phyloP scores from a whole-genome alignment of 2,329 filamentous ascomycete species.

The Trichophyton rubrum region DNA sequence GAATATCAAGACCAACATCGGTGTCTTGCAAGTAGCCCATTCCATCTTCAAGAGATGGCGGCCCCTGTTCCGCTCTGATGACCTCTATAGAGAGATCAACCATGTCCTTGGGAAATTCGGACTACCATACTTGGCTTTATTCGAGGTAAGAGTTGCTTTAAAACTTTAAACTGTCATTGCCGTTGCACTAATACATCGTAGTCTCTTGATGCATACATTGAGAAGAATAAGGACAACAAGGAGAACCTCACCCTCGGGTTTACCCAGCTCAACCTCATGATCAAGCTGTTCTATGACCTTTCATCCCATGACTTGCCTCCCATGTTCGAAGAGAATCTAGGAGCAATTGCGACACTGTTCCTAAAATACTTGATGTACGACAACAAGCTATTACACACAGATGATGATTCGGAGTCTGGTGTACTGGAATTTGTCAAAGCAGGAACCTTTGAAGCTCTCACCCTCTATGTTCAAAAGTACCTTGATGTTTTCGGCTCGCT shows the following conservation, averaged over 20 bases:
- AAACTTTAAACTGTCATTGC: neutral
- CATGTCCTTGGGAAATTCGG: conserved; percentile 84
- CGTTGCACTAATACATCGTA: conserved; percentile 16
- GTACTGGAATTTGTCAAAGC: conserved; percentile 78
- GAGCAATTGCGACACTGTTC: conserved; percentile 61
- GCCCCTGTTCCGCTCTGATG: conserved; percentile 84
- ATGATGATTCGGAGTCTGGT: conserved; percentile 81
- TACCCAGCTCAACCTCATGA: conserved; percentile 70
- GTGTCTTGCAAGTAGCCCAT: conserved; percentile 91
- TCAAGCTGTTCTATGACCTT: conserved; percentile 90
- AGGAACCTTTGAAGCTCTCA: conserved; percentile 81
- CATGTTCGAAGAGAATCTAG: conserved; percentile 81
- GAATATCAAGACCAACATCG: conserved; percentile 76
- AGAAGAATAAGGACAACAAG: conserved; percentile 63
- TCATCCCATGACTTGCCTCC: conserved; percentile 95
- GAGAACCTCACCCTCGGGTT: conserved; percentile 64
- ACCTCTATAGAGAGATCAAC: conserved; percentile 88
- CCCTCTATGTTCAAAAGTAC: conserved; percentile 87
- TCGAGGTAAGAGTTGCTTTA: conserved; percentile 44
- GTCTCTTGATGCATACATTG: conserved; percentile 46
- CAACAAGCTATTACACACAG: conserved; percentile 67
- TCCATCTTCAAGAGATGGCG: conserved; percentile 96
- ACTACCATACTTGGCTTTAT: conserved; percentile 65
- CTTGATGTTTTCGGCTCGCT: conserved; percentile 82
- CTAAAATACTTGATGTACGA: conserved; percentile 90